Evolutionary conservation across 257 asterid species (phyloP), one percentile per base, ranked within the genome.

Genomic region (Henckelia pumila): DNA sequence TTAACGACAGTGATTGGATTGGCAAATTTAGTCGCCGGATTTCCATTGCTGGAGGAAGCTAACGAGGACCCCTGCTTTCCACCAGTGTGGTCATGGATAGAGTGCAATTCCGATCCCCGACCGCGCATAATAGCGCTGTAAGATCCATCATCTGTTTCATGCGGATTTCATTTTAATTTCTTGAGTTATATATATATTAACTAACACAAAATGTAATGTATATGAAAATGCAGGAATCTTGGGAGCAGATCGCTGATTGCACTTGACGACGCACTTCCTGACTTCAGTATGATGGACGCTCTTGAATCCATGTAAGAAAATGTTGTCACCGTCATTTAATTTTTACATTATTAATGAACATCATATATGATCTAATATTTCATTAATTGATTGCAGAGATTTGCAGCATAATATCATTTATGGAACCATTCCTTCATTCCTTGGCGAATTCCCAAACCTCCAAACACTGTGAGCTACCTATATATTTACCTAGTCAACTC

Each of bases 231-330:
- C 84, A 83, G 89, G 82, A 6, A 76, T 29, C 83, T 84, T 26
- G 33, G 49, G 37, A 32, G 1, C 64, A 22, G 4, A 13, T 0
- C 8, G 32, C 69, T 78, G 24, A 0, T 0, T 6, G 88, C 75
- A 6, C n/a, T n/a, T n/a, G n/a, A n/a, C n/a, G n/a, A n/a, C n/a
- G 3, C 6, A 17, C 49, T 84, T 56, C 80, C 82, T 1, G 80
- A 76, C 63, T 71, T 84, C 79, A 76, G 75, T 58, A 2, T 53
- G 3, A 74, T 84, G 89, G 83, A 75, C 76, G 86, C 89, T 60
- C 89, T 84, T 63, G 80, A 56, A 66, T 78, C 40, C 61, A 79
- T 84, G 89, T 81, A 74, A 56, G n/a, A n/a, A n/a, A n/a, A n/a
- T n/a, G n/a, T n/a, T n/a, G n/a, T n/a, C n/a, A n/a, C n/a, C n/a